Evolutionary conservation across 2,329 filamentous ascomycete species (phyloP), one percentile per base, ranked within the genome.

Genomic region (Didymella glomerata): DNA sequence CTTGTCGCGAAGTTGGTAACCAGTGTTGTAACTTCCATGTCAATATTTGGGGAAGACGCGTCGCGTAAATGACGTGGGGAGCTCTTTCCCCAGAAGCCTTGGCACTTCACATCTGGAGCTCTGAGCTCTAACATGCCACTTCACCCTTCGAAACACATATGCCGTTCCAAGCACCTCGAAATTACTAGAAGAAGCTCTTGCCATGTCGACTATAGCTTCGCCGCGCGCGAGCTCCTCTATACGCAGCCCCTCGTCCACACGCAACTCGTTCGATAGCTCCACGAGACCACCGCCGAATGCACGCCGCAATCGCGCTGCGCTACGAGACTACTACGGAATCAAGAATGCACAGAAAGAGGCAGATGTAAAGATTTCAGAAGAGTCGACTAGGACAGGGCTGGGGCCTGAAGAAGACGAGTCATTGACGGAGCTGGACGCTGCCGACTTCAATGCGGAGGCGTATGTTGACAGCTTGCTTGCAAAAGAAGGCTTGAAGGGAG

Each of bases 271-370:
- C 88, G 59, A 84, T 32, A 67, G 68, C 62, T 65, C 67, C 47
- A 54, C 66, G 24, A 62, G 67, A 58, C 69, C 64, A 28, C 61
- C 80, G 85, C 81, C 80, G 68, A 68, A 50, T 54, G 68, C 64
- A 20, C 83, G 86, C 56, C 84, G 90, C 62, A 96, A 96, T 79
- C 90, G 94, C 65, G 87, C 90, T 55, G 94, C 94, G 7, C 85
- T 98, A 20, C 90, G 95, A 69, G 93, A 97, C 74, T 98, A 97
- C 82, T 98, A 98, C 80, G 95, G 95, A 74, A 85, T 98, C 48
- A 89, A 88, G 65, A 76, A 76, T 20, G 69, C 82, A 3, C 73
- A 69, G 45, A 69, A 73, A 66, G 70, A 68, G 24, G 62, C 63
- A 30, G 68, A 73, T 42, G 49, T 71, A 10, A 71, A 68, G 50